Percentiles rank a stretch among this genome's conserved stretches.
Conservation (phyloP, 176 grass and related monocot species). For the Coix lacrymajobi region DNA sequence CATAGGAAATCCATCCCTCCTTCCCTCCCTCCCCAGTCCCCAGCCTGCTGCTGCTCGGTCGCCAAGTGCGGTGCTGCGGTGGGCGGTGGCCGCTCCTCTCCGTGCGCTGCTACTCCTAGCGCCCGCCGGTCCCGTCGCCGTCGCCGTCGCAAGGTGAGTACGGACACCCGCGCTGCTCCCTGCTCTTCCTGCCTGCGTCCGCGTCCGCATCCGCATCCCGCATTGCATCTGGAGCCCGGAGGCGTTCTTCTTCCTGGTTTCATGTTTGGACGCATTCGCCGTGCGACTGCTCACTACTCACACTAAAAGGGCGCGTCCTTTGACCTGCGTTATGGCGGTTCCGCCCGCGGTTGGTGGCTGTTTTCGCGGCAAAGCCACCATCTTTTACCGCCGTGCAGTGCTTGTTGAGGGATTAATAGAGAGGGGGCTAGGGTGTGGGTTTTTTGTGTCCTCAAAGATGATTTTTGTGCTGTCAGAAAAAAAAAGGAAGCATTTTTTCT, state of each 20-base stretch:
- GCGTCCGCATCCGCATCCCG: not conserved
- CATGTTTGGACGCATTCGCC: not conserved
- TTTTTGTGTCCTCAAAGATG: not conserved
- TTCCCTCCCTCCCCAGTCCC: not conserved
- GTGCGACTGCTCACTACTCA: not conserved
- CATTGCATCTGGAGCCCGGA: not conserved
- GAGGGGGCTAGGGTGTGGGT: no score
- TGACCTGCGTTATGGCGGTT: conserved; percentile 3
- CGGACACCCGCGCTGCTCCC: not conserved
- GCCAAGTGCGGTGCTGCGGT: not conserved
- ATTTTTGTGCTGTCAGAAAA: not conserved
- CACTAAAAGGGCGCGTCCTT: not conserved
- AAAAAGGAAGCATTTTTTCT: not conserved
- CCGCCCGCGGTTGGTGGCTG: not conserved
- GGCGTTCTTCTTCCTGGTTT: not conserved
- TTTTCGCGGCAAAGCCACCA: not conserved
- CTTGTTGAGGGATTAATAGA: not conserved
- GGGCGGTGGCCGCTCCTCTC: not conserved
- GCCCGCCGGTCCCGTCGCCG: not conserved
- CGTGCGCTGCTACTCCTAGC: not conserved
- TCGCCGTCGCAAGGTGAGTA: not conserved
- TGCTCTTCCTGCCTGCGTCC: not conserved
- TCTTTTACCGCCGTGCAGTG: conserved; percentile 28
- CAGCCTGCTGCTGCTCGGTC: not conserved
- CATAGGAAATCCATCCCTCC: not conserved